Conservation (phyloP, 345 rosid genomes). For the Mangifera indica region DNA sequence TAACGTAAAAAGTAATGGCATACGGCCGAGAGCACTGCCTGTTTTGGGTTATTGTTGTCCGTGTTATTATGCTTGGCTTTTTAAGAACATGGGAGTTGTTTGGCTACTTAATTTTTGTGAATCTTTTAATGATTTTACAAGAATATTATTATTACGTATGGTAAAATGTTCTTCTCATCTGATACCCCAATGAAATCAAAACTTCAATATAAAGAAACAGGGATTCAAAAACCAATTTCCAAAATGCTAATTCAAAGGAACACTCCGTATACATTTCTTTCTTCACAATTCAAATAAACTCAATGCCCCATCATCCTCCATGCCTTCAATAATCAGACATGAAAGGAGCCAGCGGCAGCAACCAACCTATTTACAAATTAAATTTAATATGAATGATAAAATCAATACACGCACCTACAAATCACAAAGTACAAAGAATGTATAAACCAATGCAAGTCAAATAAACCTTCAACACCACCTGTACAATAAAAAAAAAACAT, state of each 20-base stretch:
- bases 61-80: no score
- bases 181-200: no score
- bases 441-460: constrained; percentile 24
- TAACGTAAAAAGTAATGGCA: no score
- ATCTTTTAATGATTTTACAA: no score
- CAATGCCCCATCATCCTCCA: constrained; percentile 18
- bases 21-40: no score
- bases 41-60: no score
- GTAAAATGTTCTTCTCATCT: no score
- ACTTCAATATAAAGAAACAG: not conserved
- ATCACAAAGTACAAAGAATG: constrained; percentile 20
- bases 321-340: constrained; percentile 18
- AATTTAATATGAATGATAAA: constrained; percentile 16
- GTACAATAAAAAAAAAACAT: constrained; percentile 7
- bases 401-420: constrained; percentile 14
- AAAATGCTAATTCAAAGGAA: not conserved
- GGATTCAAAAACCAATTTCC: not conserved
- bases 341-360: constrained; percentile 17
- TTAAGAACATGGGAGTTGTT: no score
- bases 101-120: no score
- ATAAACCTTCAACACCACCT: constrained; percentile 14
- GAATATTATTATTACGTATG: no score
- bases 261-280: constrained; percentile 8
- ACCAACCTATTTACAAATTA: constrained; percentile 36
- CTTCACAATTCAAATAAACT: constrained; percentile 27